A percentile compares a stretch with the other conserved stretches of the same genome.
phyloP scores from a whole-genome alignment of 768 basidiomycete species.

The Macrolepiota dolichaula region DNA sequence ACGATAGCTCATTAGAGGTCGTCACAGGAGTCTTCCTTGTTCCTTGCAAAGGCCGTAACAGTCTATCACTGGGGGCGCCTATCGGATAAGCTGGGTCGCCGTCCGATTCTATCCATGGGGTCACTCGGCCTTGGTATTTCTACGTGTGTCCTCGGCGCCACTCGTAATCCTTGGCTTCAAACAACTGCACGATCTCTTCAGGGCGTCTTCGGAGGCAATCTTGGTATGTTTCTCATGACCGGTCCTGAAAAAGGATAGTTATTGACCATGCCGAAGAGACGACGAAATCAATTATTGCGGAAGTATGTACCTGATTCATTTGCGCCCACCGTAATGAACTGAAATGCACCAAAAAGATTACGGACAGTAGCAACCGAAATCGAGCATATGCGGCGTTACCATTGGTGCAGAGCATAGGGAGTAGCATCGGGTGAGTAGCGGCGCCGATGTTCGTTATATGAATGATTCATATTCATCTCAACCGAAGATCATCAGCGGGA shows the following conservation, averaged over 20 bases:
- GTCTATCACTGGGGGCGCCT: background rate
- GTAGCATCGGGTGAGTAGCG: constrained; percentile 19
- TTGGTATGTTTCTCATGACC: constrained; percentile 12
- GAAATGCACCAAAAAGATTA: constrained; percentile 18
- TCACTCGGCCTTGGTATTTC: constrained; percentile 36
- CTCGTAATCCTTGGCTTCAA: constrained; percentile 33
- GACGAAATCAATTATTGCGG: constrained; percentile 33
- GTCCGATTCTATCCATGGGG: constrained; percentile 27
- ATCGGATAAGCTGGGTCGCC: constrained; percentile 12
- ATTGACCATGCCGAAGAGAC: constrained; percentile 14
- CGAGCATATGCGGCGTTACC: constrained; percentile 22
- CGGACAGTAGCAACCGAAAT: constrained; percentile 24
- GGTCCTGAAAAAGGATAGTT: background rate
- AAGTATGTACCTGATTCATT: constrained; percentile 19
- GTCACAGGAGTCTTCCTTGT: too few species aligned
- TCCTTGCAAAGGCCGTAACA: too few species aligned
- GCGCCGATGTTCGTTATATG: background rate
- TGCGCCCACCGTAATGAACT: background rate
- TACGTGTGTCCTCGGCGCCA: constrained; percentile 39
- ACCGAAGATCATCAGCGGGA: constrained; percentile 25
- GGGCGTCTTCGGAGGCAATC: constrained; percentile 38
- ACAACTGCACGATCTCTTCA: constrained; percentile 27
- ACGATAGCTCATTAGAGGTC: too few species aligned
- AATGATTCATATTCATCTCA: background rate
- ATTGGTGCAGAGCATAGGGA: constrained; percentile 22